Conservation (phyloP, 2,329 filamentous ascomycete species). For the Colletotrichum magnum region DNA sequence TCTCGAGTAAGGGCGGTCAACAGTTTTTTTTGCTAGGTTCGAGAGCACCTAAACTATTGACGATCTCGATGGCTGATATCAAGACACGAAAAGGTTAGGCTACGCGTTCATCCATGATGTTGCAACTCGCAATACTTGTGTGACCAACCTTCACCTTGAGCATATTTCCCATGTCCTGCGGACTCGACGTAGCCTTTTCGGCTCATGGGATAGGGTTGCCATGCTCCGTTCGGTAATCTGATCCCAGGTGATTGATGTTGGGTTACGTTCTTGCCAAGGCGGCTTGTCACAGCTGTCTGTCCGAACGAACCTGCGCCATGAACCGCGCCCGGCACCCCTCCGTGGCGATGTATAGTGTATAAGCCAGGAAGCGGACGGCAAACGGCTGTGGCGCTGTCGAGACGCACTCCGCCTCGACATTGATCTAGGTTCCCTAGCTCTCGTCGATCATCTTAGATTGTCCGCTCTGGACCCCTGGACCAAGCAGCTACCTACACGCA, state of each 20-base stretch:
- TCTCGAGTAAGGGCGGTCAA: no score
- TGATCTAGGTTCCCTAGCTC: not conserved
- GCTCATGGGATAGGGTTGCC: not conserved
- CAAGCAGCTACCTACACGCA: not conserved
- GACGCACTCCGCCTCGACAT: not conserved
- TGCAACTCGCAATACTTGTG: not conserved
- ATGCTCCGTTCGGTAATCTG: not conserved
- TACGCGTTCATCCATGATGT: not conserved
- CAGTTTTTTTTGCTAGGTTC: no score
- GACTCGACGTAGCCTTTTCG: slow-evolving; percentile 3
- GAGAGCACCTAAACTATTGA: no score
- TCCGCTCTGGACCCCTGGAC: not conserved
- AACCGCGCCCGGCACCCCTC: no score
- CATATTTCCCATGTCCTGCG: not conserved
- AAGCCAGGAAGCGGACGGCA: no score
- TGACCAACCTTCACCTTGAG: not conserved
- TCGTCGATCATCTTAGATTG: not conserved
- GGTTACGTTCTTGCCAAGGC: no score
- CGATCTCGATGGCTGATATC: no score
- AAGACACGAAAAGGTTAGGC: no score
- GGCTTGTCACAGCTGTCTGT: no score
- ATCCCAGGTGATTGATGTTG: no score
- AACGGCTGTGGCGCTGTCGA: not conserved
- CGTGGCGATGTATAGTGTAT: no score
- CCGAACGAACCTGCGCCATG: no score